A percentile compares a stretch with the other conserved stretches of the same genome.
Conservation (phyloP, 345 rosid genomes). For the Arabidopsis arenosa region DNA sequence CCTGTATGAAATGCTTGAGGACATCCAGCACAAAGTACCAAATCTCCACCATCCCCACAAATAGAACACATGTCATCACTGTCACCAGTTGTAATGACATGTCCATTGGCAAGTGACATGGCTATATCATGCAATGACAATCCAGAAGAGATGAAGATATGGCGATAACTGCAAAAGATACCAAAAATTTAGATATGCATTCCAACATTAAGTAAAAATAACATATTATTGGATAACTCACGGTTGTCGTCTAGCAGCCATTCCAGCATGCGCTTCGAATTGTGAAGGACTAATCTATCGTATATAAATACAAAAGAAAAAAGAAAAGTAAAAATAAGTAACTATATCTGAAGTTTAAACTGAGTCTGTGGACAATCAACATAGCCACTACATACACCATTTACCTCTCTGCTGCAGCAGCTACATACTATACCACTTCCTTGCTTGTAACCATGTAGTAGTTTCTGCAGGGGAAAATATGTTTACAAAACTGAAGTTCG, state of each 20-base stretch:
- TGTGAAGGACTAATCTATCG: conserved; percentile 97
- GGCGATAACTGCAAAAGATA: conserved; percentile 74
- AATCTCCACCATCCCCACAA: conserved; percentile 87
- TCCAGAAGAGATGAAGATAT: conserved; percentile 85
- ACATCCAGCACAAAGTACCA: conserved; percentile 77
- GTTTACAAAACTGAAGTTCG: conserved; percentile 8
- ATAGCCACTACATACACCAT: conserved; percentile 16
- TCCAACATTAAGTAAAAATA: conserved; percentile 28
- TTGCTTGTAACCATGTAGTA: conserved; percentile 80
- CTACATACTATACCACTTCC: conserved; percentile 85
- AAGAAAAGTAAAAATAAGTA: neutral
- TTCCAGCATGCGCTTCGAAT: conserved; percentile 99
- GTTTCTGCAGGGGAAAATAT: conserved; percentile 52
- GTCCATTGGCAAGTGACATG: conserved; percentile 80
- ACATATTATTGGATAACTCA: conserved; percentile 53
- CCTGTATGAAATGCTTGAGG: conserved; percentile 94
- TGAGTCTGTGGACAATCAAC: neutral
- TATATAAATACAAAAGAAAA: neutral
- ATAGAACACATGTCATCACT: conserved; percentile 89
- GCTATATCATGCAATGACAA: conserved; percentile 94
- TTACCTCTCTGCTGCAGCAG: conserved; percentile 87
- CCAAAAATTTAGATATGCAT: conserved; percentile 15
- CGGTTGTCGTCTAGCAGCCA: conserved; percentile 99
- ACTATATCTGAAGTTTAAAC: neutral
- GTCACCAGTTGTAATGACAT: conserved; percentile 61